Evolutionary conservation across 2,329 filamentous ascomycete genomes (phyloP), one percentile per base, ranked within the genome.

Genomic region (Stachybotrys elegans): DNA sequence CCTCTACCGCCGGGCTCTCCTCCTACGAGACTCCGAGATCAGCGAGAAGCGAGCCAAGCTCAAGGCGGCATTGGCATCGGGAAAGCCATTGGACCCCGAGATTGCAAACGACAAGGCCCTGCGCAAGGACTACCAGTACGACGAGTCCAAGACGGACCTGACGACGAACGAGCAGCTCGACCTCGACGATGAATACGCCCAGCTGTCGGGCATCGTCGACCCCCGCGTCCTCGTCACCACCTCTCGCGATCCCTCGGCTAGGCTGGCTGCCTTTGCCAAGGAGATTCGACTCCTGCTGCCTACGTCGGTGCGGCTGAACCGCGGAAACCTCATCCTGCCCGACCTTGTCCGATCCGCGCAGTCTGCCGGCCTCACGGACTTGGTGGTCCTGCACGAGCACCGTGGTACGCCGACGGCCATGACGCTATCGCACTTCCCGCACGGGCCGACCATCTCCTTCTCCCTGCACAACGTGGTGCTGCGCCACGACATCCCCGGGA

Each of bases 391-490:
- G 2, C 91, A 96, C 62, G 93, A 97, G 60, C 91, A 96, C 65
- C 81, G 93, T 61, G 91, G 92, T 56, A 92, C 86, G 1, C 93
- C 93, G 0, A 96, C 91, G 0, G 91, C 90, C 2, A 70, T 98
- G 54, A 95, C 88, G 2, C 71, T 95, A 29, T 90, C 84, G 1
- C 90, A 95, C 60, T 82, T 95, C 39, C 90, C 90, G 2, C 89
- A 95, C 58, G 90, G 91, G 0, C 90, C 90, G 1, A 95, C 67
- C 4, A 56, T 69, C 7, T 90, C 86, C 9, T 95, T 95, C 66
- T 90, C 84, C 5, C 72, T 96, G 16, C 88, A 95, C 64, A 97
- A 98, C 52, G 92, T 97, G 4, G 85, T 96, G 9, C 73, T 98
- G 41, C 83, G 93, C 36, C 88, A 91, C 48, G 93, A 98, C 61